Conservation (phyloP, 257 asterid genomes). For the Galeopsis tetrahit region DNA sequence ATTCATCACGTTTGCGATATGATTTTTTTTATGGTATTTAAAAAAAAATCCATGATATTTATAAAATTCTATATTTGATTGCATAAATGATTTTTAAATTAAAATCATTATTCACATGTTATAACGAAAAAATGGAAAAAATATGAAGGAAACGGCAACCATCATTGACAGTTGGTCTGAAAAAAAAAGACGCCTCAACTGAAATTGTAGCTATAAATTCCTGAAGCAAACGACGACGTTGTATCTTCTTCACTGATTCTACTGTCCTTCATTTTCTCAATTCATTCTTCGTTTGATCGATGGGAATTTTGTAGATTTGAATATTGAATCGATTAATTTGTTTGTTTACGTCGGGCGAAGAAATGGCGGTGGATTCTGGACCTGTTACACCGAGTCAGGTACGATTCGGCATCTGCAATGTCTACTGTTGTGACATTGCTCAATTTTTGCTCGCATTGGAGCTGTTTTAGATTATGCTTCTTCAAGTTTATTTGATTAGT, state of each 20-base stretch:
- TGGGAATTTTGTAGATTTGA: conserved; percentile 38
- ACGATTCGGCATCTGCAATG: conserved; percentile 16
- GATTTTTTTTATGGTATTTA: background rate
- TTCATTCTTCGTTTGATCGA: conserved; percentile 46
- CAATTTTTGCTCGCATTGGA: background rate
- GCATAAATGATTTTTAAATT: background rate
- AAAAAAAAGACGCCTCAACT: conserved; percentile 36
- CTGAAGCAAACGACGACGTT: conserved; percentile 71
- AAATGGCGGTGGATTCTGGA: conserved; percentile 72
- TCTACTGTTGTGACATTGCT: background rate
- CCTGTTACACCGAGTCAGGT: conserved; percentile 82
- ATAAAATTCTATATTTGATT: background rate
- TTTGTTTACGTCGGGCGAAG: conserved; percentile 1
- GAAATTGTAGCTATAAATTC: conserved; percentile 39
- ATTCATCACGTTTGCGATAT: too few species aligned
- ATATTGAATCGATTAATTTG: conserved; percentile 35
- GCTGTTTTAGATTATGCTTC: too few species aligned
- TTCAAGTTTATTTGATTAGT: too few species aligned
- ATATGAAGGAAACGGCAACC: conserved; percentile 37
- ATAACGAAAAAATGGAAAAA: background rate
- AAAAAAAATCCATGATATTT: background rate
- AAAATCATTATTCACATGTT: background rate
- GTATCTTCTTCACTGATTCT: conserved; percentile 29
- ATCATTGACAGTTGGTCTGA: conserved; percentile 45
- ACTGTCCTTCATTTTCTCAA: conserved; percentile 25